Conservation (phyloP, 331 rosid genomes). For the Malus hybrid region DNA sequence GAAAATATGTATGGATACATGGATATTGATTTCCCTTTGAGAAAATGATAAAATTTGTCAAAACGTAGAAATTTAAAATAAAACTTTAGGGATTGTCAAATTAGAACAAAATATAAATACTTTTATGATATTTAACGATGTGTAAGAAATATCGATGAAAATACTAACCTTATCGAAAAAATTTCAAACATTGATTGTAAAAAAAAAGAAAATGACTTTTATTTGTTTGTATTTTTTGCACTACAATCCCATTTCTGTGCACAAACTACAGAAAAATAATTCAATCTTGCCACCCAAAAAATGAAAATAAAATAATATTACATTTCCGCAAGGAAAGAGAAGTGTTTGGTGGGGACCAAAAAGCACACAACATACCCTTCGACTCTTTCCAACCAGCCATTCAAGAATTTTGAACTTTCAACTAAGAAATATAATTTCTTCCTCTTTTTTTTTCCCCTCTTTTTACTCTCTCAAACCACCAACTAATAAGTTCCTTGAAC, state of each 20-base stretch:
- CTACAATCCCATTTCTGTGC: neutral
- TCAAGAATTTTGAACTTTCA: constrained; percentile 17
- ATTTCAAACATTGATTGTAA: too few relatives aligned
- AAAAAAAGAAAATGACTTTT: neutral
- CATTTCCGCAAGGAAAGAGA: neutral
- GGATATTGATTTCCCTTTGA: too few relatives aligned
- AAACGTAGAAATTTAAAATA: too few relatives aligned
- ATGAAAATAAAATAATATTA: constrained; percentile 3
- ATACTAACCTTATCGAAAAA: too few relatives aligned
- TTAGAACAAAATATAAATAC: too few relatives aligned
- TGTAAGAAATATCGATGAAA: too few relatives aligned
- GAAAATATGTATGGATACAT: too few relatives aligned
- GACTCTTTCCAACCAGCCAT: constrained; percentile 21
- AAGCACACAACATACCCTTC: neutral
- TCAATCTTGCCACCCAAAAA: neutral
- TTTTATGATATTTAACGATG: too few relatives aligned
- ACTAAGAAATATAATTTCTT: constrained; percentile 14
- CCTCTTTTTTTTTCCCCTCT: neutral
- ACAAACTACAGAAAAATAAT: neutral
- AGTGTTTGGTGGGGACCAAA: neutral
- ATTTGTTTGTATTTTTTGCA: neutral
- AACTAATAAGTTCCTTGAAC: constrained; percentile 30
- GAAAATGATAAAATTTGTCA: too few relatives aligned
- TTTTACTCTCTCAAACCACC: constrained; percentile 23
- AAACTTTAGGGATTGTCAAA: too few relatives aligned